Conservation (phyloP, 306 rosid species). For the Sesbania bispinosa region DNA sequence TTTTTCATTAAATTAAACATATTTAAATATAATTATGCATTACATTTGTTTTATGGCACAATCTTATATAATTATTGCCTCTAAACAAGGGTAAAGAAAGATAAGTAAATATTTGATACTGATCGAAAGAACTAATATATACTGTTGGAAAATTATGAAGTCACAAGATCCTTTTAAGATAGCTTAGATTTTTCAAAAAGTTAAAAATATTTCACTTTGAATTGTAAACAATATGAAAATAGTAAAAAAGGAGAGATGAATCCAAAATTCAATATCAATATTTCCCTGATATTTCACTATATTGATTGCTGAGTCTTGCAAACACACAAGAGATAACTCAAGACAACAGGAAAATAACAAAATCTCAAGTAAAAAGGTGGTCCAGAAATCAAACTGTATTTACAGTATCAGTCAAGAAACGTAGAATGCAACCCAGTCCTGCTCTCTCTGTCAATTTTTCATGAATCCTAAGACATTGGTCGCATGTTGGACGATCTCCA, state of each 20-base stretch:
- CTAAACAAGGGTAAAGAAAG: too few species aligned
- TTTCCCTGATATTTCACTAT: constrained; percentile 2
- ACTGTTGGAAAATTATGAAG: neutral
- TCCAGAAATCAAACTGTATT: constrained; percentile 64
- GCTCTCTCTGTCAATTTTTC: constrained; percentile 90
- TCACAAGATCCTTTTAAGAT: neutral
- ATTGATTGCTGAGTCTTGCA: constrained; percentile 6
- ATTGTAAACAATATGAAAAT: neutral
- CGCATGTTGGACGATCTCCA: constrained; percentile 95
- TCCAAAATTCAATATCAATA: neutral
- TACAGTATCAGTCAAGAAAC: constrained; percentile 76
- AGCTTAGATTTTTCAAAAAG: neutral
- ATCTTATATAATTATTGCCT: too few species aligned
- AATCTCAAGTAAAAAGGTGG: neutral
- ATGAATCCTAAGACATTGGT: constrained; percentile 85
- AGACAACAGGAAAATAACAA: neutral
- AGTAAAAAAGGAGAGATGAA: too few species aligned
- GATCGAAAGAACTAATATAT: neutral
- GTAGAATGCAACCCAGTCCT: constrained; percentile 93
- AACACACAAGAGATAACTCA: too few species aligned
- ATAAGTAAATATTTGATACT: neutral
- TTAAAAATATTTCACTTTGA: neutral
- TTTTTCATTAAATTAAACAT: too few species aligned
- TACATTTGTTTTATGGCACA: too few species aligned
- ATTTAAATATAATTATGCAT: too few species aligned